These are phyloP conservation scores for Xylaria sp. DNA, from an alignment of 2,329 filamentous ascomycete genomes.

Conservation along the genomic window DNA sequence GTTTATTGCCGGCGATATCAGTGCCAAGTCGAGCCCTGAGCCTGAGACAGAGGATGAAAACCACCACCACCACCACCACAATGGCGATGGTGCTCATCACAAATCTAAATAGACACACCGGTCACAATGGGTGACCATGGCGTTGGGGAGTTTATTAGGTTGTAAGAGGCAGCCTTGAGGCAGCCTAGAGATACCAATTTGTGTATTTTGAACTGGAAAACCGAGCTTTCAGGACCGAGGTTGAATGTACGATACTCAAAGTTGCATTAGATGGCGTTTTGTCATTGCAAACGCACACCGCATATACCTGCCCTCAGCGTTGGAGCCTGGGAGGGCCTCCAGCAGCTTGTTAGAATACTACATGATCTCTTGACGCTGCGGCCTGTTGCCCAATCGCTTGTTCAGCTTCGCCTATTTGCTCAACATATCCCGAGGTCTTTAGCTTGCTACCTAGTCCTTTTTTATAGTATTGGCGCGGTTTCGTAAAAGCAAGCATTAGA, in stretches of 20 bases:
- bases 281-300: slow-evolving; percentile 13
- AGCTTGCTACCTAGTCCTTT: not conserved
- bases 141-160: slow-evolving; percentile 24
- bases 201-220: slow-evolving; percentile 15
- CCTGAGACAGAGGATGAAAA: slow-evolving; percentile 59
- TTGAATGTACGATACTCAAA: slow-evolving; percentile 36
- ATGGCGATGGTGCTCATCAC: slow-evolving; percentile 40
- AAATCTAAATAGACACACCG: slow-evolving; percentile 27
- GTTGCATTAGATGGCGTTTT: slow-evolving; percentile 31
- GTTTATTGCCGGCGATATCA: slow-evolving; percentile 71
- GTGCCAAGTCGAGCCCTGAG: slow-evolving; percentile 62
- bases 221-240: slow-evolving; percentile 19
- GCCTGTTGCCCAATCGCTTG: not conserved
- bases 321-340: not conserved
- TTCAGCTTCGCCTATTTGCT: not conserved
- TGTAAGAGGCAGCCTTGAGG: slow-evolving; percentile 17
- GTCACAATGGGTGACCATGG: slow-evolving; percentile 24
- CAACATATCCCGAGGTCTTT: too few relatives aligned
- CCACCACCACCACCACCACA: slow-evolving; percentile 53
- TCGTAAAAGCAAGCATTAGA: not conserved
- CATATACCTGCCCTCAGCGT: slow-evolving; percentile 4
- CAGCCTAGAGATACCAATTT: slow-evolving; percentile 26
- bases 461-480: not conserved
- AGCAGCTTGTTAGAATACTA: slow-evolving; percentile 1
- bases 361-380: not conserved